Evolutionary conservation across 495 filamentous ascomycete species (phyloP).

Genomic region (Daldinia concentrica): DNA sequence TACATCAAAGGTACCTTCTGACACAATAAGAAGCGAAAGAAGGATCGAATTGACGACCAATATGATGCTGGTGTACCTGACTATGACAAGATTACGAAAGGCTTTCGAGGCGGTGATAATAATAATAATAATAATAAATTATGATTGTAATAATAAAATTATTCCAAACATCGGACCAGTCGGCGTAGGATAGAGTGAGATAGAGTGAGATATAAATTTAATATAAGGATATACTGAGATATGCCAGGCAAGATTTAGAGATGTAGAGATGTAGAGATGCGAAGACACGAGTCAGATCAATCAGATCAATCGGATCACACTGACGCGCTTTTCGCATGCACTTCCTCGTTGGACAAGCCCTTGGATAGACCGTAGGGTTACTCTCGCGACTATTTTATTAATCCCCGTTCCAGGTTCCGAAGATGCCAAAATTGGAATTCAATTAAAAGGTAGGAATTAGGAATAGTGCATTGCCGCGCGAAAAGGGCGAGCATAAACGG

Average conservation of each 20-base stretch:
- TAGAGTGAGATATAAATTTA: neutral
- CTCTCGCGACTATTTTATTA: constrained; percentile 50
- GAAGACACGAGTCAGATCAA: constrained; percentile 7
- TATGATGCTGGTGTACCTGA: neutral
- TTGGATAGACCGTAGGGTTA: constrained; percentile 26
- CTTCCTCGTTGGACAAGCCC: constrained; percentile 9
- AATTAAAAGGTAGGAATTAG: constrained; percentile 52
- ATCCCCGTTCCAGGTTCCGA: constrained; percentile 48
- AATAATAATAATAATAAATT: constrained; percentile 7
- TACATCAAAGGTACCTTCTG: neutral
- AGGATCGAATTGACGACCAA: neutral
- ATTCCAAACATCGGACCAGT: neutral
- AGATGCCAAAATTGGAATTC: constrained; percentile 42
- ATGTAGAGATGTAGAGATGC: neutral
- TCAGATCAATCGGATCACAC: constrained; percentile 54
- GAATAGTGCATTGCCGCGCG: constrained; percentile 47
- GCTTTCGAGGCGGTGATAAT: neutral
- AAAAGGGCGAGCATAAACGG: constrained; percentile 36
- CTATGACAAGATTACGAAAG: neutral
- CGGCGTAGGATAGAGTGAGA: neutral
- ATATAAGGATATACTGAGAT: constrained; percentile 3
- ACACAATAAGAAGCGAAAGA: neutral
- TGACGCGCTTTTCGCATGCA: constrained; percentile 53
- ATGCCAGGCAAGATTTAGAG: neutral
- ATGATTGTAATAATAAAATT: constrained; percentile 13